Evolutionary conservation across 106 monocot genomes (phyloP), one percentile per base, ranked within the genome.

Genomic region (Cymbidium sinense): DNA sequence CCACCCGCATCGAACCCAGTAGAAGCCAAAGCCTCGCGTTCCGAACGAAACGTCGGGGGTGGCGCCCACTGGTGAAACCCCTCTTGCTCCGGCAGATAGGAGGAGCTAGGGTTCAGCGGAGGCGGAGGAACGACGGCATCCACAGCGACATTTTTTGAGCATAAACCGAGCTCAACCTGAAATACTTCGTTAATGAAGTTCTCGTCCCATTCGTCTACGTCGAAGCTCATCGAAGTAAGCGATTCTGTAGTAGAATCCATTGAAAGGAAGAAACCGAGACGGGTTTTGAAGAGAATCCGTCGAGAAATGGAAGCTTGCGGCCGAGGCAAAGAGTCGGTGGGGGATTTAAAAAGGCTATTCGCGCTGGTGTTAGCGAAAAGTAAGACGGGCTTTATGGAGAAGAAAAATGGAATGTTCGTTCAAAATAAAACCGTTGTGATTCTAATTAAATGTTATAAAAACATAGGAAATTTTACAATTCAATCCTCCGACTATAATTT

Each of bases 121-220:
- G 82, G 5, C 12, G 67, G 74, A 52, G 74, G 29, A 20, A 52
- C 21, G 30, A 23, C 4, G 20, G 86, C 10, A 43, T 78, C 5
- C 20, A 52, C 34, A 35, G 55, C 67, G 64, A 75, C 78, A 73
- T 80, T 89, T 27, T 83, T 75, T 19, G 87, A 85, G 34, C 87
- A 65, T 33, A 85, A 83, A 21, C 79, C 85, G 81, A 81, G 65
- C 78, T 85, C 85, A 35, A 81, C 27, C 50, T 81, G 77, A 8
- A 85, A 41, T 25, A 70, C 83, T 54, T 85, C 85, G 31, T 79
- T 71, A 64, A 90, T 79, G 81, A 90, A 90, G 79, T 78, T 83
- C 67, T 87, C 90, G 79, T 83, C 85, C 87, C 85, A 90, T 43
- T 87, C 87, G 81, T 90, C 87, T 23, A 90, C 84, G 23, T 86